Base-by-base conservation (phyloP, 1,284 basidiomycete species). In the Naganishia cerealis region DNA sequence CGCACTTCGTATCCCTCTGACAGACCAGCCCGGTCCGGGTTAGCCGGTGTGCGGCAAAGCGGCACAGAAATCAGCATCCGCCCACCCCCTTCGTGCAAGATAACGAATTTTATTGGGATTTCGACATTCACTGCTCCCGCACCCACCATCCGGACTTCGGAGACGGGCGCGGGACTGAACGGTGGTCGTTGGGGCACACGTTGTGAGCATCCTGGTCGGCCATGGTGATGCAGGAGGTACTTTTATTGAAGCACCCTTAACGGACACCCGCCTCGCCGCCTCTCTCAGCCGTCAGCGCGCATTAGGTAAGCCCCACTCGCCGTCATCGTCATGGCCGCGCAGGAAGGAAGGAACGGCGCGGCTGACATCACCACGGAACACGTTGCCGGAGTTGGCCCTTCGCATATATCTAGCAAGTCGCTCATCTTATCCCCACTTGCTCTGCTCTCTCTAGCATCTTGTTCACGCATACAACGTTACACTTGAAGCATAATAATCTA, bases 301-400 rank as follows among this genome's bases (percentile, higher is more conserved):
- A 43, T 59, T 59, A 59, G 57, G 57, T 59, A 59, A 59, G 57
- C 38, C 43, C 16, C 24, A 7, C 57, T 48, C 26, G 36, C n/a
- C 18, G 26, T 48, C 33, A 7, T 63, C 61, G 61, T 63, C 61
- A 63, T 63, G 43, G n/a, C 18, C 61, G 50, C 42, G 50, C 46
- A 38, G 50, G 36, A 29, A 39, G 16, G 42, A 15, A 33, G 42
- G 7, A 59, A 24, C 57, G 57, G 40, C 26, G 40, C 40, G 58
- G 55, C 55, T 57, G 55, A 57, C 55, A 57, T 40, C 15, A 40
- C 3, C 24, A n/a, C 38, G 57, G 57, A 29, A 42, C 56, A 39
- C 33, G 39, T 15, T n/a, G n/a, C 38, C 16, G 8, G 21, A 55
- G 29, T 33, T 33, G 29, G 29, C 29, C 29, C 7, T 33, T 8